Conservation (phyloP, 1,139 yeast species). For the Debaryomycetaceae sp. region DNA sequence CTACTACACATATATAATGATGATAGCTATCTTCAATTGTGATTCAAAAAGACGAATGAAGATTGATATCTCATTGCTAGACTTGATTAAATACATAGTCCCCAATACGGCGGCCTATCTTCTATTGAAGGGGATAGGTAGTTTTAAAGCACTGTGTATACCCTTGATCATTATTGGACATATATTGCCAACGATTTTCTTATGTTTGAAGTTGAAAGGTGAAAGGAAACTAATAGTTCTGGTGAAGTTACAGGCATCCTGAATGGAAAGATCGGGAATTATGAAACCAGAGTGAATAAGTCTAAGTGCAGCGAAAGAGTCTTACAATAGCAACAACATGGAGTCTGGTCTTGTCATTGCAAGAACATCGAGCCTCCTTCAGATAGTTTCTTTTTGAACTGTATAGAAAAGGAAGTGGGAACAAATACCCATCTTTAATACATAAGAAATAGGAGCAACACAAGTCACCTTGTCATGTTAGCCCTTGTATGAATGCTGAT, state of each 20-base stretch:
- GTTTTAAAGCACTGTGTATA: background rate
- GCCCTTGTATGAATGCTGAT: too few relatives aligned
- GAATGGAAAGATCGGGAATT: too few relatives aligned
- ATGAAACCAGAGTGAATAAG: too few relatives aligned
- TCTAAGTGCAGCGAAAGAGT: too few relatives aligned
- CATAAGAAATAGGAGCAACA: too few relatives aligned
- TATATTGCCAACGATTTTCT: constrained; percentile 5
- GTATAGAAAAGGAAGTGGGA: too few relatives aligned
- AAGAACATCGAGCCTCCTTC: too few relatives aligned
- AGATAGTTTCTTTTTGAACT: too few relatives aligned
- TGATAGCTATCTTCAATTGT: background rate
- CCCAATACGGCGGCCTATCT: constrained; percentile 5
- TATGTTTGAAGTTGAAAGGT: constrained; percentile 8
- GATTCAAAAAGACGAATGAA: background rate
- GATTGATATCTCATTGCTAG: constrained; percentile 2
- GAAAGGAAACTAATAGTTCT: constrained; percentile 2
- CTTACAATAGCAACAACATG: too few relatives aligned
- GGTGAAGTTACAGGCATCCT: background rate
- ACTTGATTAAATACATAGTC: constrained; percentile 5
- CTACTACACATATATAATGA: constrained; percentile 1
- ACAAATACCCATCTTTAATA: too few relatives aligned
- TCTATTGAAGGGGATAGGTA: background rate
- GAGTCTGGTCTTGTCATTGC: too few relatives aligned
- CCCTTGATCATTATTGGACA: constrained; percentile 3
- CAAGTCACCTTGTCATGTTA: too few relatives aligned